phyloP scores from a whole-genome alignment of 2,329 filamentous ascomycete species.

The Aspergillus ustus region DNA sequence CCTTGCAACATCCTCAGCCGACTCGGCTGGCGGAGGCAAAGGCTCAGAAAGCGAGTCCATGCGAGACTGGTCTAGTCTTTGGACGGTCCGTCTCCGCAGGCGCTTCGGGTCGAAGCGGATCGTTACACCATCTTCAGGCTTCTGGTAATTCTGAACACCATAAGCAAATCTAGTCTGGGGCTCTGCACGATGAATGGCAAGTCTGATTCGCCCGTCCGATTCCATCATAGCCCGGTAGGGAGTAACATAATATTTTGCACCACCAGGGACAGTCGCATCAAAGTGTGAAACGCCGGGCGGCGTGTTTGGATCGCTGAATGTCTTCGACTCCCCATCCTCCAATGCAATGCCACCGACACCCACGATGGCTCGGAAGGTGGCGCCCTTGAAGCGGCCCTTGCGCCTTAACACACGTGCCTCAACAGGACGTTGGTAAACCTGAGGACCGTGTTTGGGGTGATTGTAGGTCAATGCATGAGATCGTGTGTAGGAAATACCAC shows the following conservation, averaged over 20 bases:
- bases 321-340: slow-evolving; percentile 43
- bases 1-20: slow-evolving; percentile 36
- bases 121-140: slow-evolving; percentile 24
- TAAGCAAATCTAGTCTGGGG: slow-evolving; percentile 41
- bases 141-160: slow-evolving; percentile 40
- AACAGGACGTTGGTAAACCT: slow-evolving; percentile 56
- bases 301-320: slow-evolving; percentile 37
- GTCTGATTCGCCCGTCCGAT: slow-evolving; percentile 48
- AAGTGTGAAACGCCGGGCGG: slow-evolving; percentile 49
- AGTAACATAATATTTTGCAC: slow-evolving; percentile 58
- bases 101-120: slow-evolving; percentile 33
- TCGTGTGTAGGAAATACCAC: slow-evolving; percentile 65
- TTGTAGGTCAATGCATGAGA: slow-evolving; percentile 61
- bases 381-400: slow-evolving; percentile 42
- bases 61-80: slow-evolving; percentile 36
- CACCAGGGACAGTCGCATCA: slow-evolving; percentile 52
- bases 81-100: slow-evolving; percentile 32
- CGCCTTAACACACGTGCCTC: slow-evolving; percentile 62
- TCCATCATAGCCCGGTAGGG: slow-evolving; percentile 53
- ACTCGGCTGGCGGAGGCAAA: slow-evolving; percentile 20
- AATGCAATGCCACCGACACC: slow-evolving; percentile 49
- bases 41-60: not conserved
- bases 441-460: slow-evolving; percentile 65
- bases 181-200: slow-evolving; percentile 42
- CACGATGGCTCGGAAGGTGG: slow-evolving; percentile 37